Base-by-base conservation (phyloP, 768 basidiomycete species). In the Cyclocybe aegerita region DNA sequence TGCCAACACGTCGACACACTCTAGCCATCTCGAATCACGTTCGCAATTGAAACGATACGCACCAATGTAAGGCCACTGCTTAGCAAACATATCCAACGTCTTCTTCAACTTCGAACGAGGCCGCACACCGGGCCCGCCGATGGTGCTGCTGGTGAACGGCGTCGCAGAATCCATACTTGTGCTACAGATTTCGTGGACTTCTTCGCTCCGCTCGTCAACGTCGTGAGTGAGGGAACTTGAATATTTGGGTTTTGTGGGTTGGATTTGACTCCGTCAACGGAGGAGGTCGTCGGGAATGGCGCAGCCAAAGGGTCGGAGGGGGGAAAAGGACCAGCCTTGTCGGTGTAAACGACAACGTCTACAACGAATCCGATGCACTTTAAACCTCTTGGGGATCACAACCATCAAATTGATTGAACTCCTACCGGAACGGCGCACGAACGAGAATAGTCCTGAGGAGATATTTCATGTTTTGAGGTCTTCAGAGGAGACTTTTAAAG, bases 1-100 rank as follows among this genome's bases (percentile, higher is more conserved):
- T 14, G 4, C 14, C 39, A 43, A 14, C 2, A 16, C 31, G 9
- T 31, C 11, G 10, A 23, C 11, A 14, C 9, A 32, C 30, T 34
- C 29, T 32, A 34, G 33, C n/a, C 16, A 33, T 9, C 12, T 6
- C 17, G 8, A 12, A 12, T 23, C 23, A 3, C 23, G 3, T 5
- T 23, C 23, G 9, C 7, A n/a, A 11, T 7, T n/a, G 11, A 47
- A 38, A 35, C 9, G 46, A 3, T 3, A 44, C 47, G 42, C 48
- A 64, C 62, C 60, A 46, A 64, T 64, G 39, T 61, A 64, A n/a
- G 58, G 55, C 62, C 62, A 64, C 30, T 60, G 57, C 33, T 55
- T 60, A 42, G 49, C 43, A 15, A 61, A 17, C 11, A 60, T 34
- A 15, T 51, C 43, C 12, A 55, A n/a, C 39, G 48, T 43, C 40